Evolutionary conservation across 1,284 basidiomycete genomes (phyloP).

Genomic region (Cystobasidium sp.): DNA sequence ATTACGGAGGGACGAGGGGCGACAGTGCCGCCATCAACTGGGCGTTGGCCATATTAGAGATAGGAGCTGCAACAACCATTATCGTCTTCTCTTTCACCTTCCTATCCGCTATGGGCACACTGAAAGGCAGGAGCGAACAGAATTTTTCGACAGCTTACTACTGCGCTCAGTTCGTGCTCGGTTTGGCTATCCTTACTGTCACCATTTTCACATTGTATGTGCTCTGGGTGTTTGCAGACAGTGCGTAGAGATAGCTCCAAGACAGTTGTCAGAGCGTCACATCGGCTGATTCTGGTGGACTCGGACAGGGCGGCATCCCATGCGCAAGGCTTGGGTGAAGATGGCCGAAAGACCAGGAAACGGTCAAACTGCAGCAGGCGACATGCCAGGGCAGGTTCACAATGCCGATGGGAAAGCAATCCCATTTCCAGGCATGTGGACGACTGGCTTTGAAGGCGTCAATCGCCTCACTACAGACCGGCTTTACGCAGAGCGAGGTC

Average conservation of each 20-base stretch:
- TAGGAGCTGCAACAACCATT: slow-evolving; percentile 12
- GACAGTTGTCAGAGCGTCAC: no score
- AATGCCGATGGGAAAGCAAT: not conserved
- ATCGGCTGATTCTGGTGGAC: not conserved
- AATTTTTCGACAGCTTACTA: slow-evolving; percentile 9
- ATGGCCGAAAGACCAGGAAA: not conserved
- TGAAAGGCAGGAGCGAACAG: not conserved
- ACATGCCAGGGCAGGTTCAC: not conserved
- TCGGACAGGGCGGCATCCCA: slow-evolving; percentile 15
- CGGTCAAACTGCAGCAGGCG: not conserved
- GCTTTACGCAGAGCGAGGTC: slow-evolving; percentile 12
- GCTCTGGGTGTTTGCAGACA: slow-evolving; percentile 26
- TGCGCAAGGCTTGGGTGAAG: slow-evolving; percentile 19
- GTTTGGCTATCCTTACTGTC: slow-evolving; percentile 2
- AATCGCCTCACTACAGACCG: slow-evolving; percentile 13
- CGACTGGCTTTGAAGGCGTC: not conserved
- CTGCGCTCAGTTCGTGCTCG: slow-evolving; percentile 6
- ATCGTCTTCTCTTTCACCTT: slow-evolving; percentile 15
- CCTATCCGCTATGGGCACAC: not conserved
- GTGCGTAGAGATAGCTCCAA: not conserved
- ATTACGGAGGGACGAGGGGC: slow-evolving; percentile 5
- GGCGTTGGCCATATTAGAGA: slow-evolving; percentile 5
- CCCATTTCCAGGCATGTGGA: not conserved
- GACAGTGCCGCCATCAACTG: slow-evolving; percentile 27
- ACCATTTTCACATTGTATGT: slow-evolving; percentile 14